Evolutionary conservation across 2,329 filamentous ascomycete genomes (phyloP).

Genomic region (Mycosphaerelloides madeirae): DNA sequence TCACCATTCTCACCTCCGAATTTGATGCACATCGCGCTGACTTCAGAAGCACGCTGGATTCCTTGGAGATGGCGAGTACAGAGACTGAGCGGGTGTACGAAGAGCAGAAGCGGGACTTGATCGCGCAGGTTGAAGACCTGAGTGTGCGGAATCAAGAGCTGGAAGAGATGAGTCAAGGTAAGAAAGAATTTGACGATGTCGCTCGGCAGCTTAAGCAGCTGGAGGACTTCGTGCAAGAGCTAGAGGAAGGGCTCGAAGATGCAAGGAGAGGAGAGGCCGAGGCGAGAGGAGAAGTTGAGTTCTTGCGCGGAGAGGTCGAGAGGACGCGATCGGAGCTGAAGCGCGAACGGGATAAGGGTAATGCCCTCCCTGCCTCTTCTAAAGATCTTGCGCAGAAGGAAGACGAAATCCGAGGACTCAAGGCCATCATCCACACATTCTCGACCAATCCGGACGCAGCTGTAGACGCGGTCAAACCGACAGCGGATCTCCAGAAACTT

Average conservation of each 20-base stretch:
- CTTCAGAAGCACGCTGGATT: slow-evolving; percentile 95
- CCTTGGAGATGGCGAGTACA: slow-evolving; percentile 87
- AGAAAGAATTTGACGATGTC: slow-evolving; percentile 86
- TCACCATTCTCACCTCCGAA: slow-evolving; percentile 84
- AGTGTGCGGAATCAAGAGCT: slow-evolving; percentile 80
- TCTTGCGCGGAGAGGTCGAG: slow-evolving; percentile 90
- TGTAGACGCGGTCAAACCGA: slow-evolving; percentile 19
- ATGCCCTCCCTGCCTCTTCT: slow-evolving; percentile 38
- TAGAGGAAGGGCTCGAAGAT: slow-evolving; percentile 95
- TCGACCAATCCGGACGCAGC: slow-evolving; percentile 61
- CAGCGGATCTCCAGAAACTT: slow-evolving; percentile 46
- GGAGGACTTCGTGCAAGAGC: slow-evolving; percentile 91
- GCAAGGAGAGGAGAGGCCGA: slow-evolving; percentile 90
- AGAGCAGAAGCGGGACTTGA: slow-evolving; percentile 78
- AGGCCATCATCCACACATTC: slow-evolving; percentile 94
- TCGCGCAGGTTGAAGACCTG: slow-evolving; percentile 71
- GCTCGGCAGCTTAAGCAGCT: slow-evolving; percentile 89
- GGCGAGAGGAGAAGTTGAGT: slow-evolving; percentile 91
- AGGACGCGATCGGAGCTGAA: slow-evolving; percentile 81
- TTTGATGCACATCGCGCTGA: slow-evolving; percentile 94
- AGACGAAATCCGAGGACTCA: slow-evolving; percentile 93
- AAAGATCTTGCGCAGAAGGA: slow-evolving; percentile 91
- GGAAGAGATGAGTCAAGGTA: slow-evolving; percentile 69
- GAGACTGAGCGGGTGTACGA: slow-evolving; percentile 97
- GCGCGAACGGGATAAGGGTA: slow-evolving; percentile 77